Percentiles rank a stretch among this genome's conserved stretches.
phyloP scores from a whole-genome alignment of 2,329 filamentous ascomycete species.

The Aureobasidium mangrovei region DNA sequence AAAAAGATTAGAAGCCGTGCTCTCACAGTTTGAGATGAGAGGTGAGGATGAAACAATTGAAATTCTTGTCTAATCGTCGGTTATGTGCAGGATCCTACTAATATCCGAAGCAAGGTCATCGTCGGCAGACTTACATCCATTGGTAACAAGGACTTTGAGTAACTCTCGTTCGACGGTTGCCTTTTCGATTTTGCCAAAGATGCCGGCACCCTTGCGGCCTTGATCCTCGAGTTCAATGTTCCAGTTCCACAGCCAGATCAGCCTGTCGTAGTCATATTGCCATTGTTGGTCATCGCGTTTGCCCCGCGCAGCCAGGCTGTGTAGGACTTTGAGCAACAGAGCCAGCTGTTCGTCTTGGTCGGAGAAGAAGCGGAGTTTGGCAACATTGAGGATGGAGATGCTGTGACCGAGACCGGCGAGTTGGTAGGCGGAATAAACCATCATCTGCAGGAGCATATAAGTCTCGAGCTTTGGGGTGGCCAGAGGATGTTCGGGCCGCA shows the following conservation, averaged over 20 bases:
- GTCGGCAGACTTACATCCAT: constrained; percentile 24
- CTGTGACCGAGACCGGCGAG: constrained; percentile 34
- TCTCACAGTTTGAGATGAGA: background rate
- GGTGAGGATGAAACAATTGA: background rate
- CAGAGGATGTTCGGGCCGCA: constrained; percentile 54
- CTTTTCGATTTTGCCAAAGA: constrained; percentile 49
- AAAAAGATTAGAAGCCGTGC: background rate
- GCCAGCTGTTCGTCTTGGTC: constrained; percentile 56
- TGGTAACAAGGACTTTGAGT: constrained; percentile 54
- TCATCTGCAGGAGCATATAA: constrained; percentile 51
- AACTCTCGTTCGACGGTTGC: constrained; percentile 62
- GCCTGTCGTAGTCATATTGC: constrained; percentile 51
- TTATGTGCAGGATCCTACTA: constrained; percentile 6
- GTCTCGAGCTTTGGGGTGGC: constrained; percentile 51
- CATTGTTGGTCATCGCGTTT: constrained; percentile 57
- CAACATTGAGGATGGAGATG: constrained; percentile 34
- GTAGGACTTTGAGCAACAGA: constrained; percentile 52
- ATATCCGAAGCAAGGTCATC: constrained; percentile 5
- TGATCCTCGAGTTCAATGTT: constrained; percentile 41
- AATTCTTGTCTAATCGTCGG: background rate
- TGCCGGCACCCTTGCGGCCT: constrained; percentile 36
- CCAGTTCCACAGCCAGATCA: constrained; percentile 70
- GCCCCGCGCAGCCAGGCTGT: constrained; percentile 37
- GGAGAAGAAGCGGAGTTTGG: constrained; percentile 55
- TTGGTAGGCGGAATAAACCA: constrained; percentile 45